Evolutionary conservation across 805 yeast species (phyloP), one percentile per base, ranked within the genome.

Genomic region (Pichia manshurica): DNA sequence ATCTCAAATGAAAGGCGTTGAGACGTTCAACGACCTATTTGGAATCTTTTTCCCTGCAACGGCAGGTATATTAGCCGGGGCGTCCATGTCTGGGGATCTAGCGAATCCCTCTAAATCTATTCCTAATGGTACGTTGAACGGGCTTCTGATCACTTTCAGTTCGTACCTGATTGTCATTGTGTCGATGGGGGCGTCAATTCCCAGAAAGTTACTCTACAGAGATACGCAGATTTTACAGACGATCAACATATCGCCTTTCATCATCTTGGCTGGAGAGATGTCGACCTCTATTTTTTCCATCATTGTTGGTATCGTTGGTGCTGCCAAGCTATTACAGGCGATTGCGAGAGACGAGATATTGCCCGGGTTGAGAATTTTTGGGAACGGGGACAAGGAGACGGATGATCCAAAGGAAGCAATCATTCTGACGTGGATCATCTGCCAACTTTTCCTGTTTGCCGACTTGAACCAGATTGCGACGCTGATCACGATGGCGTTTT

Each of bases 21-120:
- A 91, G 62, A 87, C 82, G 1, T 88, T 91, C 60, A 79, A 82
- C 46, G 84, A 86, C 61, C 67, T 95, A 53, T 93, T 93, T 75
- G 98, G 98, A 3, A 87, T 93, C 39, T 88, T 93, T 63, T 93
- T 93, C 70, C 97, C 99, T 10, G 96, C 99, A 1, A 91, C 99
- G 0, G 96, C 98, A 6, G 99, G 99, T 49, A 90, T 93, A 23
- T 84, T 93, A 65, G 98, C 99, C 2, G 99, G 99, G 16, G 97
- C 99, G 2, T 86, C 96, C 21, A 93, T 93, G 99, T 88, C 96
- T 36, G 98, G 99, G 17, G 96, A 89, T 57, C 72, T 93, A 53
- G 70, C 77, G 47, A 81, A 77, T 47, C 99, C 99, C 0, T 87
- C 96, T 0, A 79, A 77, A 57, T 79, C 95, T 1, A 93, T 93